These are phyloP conservation scores for Piromyces finnis DNA, from an alignment of 192 early-diverging fungal species.

Conservation along the genomic window DNA sequence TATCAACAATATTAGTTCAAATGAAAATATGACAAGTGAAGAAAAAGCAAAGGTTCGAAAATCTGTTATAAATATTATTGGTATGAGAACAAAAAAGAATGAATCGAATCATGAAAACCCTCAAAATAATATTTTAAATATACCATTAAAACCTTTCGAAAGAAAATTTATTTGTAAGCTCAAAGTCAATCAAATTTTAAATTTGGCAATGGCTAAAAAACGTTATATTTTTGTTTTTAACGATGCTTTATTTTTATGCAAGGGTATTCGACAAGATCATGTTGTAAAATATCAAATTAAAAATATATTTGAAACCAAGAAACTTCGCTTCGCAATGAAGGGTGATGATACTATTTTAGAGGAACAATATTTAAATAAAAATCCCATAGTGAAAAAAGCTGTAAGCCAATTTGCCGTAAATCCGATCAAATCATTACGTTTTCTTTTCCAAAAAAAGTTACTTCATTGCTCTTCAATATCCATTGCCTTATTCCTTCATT, in stretches of 20 bases:
- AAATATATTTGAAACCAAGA: not conserved
- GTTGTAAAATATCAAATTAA: not conserved
- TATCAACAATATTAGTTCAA: not conserved
- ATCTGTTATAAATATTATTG: not conserved
- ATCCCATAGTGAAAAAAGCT: conserved; percentile 32
- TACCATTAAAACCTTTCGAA: not conserved
- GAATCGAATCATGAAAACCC: not conserved
- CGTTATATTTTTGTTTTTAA: not conserved
- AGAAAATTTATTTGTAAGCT: not conserved
- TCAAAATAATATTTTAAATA: not conserved
- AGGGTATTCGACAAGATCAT: not conserved
- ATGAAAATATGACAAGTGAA: not conserved
- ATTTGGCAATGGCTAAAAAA: not conserved
- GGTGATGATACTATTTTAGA: not conserved
- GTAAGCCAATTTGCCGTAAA: conserved; percentile 35
- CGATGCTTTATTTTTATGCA: not conserved
- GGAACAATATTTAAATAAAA: not conserved
- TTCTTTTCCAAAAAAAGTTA: conserved; percentile 30
- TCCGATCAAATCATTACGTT: conserved; percentile 31
- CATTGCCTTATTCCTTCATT: conserved; percentile 46
- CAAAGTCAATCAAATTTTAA: not conserved
- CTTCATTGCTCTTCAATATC: conserved; percentile 32
- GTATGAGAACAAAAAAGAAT: not conserved
- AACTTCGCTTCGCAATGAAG: not conserved
- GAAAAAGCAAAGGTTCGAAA: not conserved